Conservation (phyloP, 1,284 basidiomycete genomes). For the Fomitiporia mediterranea region DNA sequence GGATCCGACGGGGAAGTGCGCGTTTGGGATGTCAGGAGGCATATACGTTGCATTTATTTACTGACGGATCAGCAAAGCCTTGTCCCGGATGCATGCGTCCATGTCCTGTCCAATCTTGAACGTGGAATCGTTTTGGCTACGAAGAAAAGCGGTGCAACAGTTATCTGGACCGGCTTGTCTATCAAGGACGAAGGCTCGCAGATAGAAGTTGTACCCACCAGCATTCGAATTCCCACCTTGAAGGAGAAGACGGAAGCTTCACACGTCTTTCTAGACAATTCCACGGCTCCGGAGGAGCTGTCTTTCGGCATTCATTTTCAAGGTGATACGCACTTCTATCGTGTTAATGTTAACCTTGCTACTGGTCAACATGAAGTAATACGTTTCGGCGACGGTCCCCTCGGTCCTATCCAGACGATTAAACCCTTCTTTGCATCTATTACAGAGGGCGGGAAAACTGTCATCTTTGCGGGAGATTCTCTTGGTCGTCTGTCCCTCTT, state of each 20-base stretch:
- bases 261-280: constrained; percentile 23
- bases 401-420: constrained; percentile 23
- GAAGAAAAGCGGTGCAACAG: constrained; percentile 49
- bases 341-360: constrained; percentile 34
- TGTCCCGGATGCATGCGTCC: constrained; percentile 44
- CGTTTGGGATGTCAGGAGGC: constrained; percentile 62
- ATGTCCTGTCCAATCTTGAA: constrained; percentile 40
- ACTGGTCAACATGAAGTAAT: constrained; percentile 25
- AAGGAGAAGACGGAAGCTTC: not conserved
- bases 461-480: constrained; percentile 48
- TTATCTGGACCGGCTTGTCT: constrained; percentile 44
- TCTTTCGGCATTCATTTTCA: constrained; percentile 31
- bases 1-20: constrained; percentile 64
- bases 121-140: constrained; percentile 47
- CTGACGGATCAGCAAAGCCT: constrained; percentile 38
- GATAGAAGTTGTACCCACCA: not conserved
- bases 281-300: constrained; percentile 17
- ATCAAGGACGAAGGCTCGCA: not conserved
- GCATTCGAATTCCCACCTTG: not conserved
- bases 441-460: constrained; percentile 17
- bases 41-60: constrained; percentile 55
- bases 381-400: constrained; percentile 21
- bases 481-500: constrained; percentile 34
- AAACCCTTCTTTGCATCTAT: constrained; percentile 16
- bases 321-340: constrained; percentile 45